Base-by-base conservation (phyloP, 352 stramenopile species). In the Phytopythium vexans region DNA sequence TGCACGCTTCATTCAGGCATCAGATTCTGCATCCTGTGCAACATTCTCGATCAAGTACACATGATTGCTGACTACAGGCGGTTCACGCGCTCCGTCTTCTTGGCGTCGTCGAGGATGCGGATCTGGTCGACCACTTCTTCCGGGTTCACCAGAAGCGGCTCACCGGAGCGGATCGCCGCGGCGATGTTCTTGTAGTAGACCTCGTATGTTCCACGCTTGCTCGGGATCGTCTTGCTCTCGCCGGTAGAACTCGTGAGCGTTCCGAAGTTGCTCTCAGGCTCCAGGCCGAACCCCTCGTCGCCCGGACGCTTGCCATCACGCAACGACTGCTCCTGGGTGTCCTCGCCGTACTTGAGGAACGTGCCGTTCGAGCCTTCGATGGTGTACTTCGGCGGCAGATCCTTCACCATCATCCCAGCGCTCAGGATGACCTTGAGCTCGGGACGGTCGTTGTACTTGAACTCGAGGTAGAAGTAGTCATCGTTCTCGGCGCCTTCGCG, bases 131-230 rank as follows among this genome's bases (percentile, higher is more conserved):
- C 65, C 38, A 88, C 63, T 5, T 65, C 58, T 40, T 66, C 53
- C 16, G 81, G 75, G 41, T 85, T 49, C 57, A 91, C 81, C 27
- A 86, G 60, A 32, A 84, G 46, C 34, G 68, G 32, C 36, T 77
- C 61, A 4, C 71, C 70, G 8, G 65, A 61, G 15, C 65, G 66
- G 39, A 89, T 86, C n/a, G 72, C 73, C 15, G 79, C 76, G 0
- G 77, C 81, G 15, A 91, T 73, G 52, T 88, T 88, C 32, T 69
- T 72, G 74, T 91, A 91, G 66, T 74, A 91, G 33, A 77, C 66
- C 16, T 83, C 64, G 61, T 91, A 91, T 37, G 62, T 66, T 3
- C 81, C 81, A 0, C 56, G 58, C 35, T 77, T 57, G 47, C 66
- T 87, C 27, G 66, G 68, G 8, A 90, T 58, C 12, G 60, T 44